Evolutionary conservation across 2,329 filamentous ascomycete genomes (phyloP), one percentile per base, ranked within the genome.

Genomic region (Cladorrhinum sp.): DNA sequence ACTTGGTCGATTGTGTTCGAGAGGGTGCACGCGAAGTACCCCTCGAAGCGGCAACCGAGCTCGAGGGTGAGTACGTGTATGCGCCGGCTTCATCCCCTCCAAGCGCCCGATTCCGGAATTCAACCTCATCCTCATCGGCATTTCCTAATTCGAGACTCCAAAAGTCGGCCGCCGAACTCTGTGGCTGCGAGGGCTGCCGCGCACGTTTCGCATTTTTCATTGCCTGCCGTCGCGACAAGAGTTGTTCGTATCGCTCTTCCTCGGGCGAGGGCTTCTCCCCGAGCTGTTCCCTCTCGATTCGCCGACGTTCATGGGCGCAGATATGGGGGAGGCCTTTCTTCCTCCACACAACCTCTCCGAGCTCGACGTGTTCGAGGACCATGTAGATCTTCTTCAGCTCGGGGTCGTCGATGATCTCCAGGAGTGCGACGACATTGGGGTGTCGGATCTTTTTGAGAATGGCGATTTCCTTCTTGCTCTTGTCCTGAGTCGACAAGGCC

Each of bases 361-460:
- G 84, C 73, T 97, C 92, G 60, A 97, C 93, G 74, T 94, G 94
- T 74, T 99, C 95, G 49, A 99, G 83, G 20, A 98, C 91, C 77
- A 99, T 94, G 77, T 99, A 99, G 64, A 99, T 96, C 77, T 99
- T 99, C 78, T 96, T 95, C 61, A 92, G 86, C 70, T 92, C 91
- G 1, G 94, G 94, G 73, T 99, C 95, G 73, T 99, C 95, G 69
- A 99, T 98, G 70, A 99, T 93, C 77, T 99, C 95, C 65, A 98
- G 84, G 42, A 99, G 81, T 69, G 91, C 93, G 64, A 99, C 95
- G 46, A 99, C 91, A 71, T 99, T 97, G n/a, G 91, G 89, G 74
- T 99, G 95, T 28, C 94, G 88, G 58, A 96, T 96, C 79, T 99
- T 99, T 76, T 99, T 99, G 69, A 99, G 81, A 61, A 99, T 98